Evolutionary conservation across 352 stramenopile genomes (phyloP).

Genomic region (Peronospora farinosa): DNA sequence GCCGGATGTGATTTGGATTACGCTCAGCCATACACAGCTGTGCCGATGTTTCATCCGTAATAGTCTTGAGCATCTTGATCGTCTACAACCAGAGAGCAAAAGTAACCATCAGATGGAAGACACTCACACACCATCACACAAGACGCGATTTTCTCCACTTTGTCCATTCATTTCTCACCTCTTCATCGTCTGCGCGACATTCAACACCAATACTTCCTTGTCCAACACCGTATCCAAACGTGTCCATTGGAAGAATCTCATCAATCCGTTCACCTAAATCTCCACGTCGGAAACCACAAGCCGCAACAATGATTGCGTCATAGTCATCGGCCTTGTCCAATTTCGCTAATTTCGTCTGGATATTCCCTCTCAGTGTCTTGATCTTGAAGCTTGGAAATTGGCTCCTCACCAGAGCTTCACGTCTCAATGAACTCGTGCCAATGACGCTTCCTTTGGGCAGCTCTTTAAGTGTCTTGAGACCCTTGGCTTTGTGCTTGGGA

Average conservation of each 20-base stretch:
- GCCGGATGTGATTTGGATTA: constrained; percentile 54
- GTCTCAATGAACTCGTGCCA: constrained; percentile 77
- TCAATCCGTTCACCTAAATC: constrained; percentile 68
- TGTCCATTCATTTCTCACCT: constrained; percentile 23
- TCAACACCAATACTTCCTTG: constrained; percentile 86
- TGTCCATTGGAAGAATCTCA: constrained; percentile 58
- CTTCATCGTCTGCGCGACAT: constrained; percentile 57
- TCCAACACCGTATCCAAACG: constrained; percentile 78
- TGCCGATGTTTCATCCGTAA: constrained; percentile 68
- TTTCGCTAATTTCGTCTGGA: constrained; percentile 83
- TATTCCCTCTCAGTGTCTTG: constrained; percentile 84
- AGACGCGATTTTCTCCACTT: not conserved
- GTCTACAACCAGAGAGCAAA: constrained; percentile 26
- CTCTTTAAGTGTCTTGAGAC: constrained; percentile 41
- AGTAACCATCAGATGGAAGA: constrained; percentile 2
- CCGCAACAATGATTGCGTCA: constrained; percentile 83
- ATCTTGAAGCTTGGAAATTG: constrained; percentile 70
- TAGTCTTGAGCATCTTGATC: constrained; percentile 70
- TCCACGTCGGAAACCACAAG: constrained; percentile 73
- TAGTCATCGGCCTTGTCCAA: constrained; percentile 80
- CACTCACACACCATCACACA: not conserved
- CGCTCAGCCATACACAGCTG: constrained; percentile 79
- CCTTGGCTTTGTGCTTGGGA: constrained; percentile 74
- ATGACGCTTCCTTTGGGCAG: constrained; percentile 68
- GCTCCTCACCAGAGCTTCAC: constrained; percentile 67